Conservation (phyloP, 2,329 filamentous ascomycete genomes). For the Monilinia fructigena region DNA sequence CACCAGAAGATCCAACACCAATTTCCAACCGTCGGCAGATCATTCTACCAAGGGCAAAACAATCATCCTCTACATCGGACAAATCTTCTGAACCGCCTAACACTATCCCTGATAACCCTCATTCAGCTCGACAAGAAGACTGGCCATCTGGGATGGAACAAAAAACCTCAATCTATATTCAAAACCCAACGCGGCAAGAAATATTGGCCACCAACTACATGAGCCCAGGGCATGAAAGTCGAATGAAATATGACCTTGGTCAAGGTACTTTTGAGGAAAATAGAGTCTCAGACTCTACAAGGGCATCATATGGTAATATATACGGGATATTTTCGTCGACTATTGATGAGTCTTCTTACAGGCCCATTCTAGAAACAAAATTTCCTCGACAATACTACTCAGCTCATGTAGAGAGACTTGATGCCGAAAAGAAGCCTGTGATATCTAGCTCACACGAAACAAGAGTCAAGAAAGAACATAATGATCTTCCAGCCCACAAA, state of each 20-base stretch:
- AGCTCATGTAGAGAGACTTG: not conserved
- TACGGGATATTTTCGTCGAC: not conserved
- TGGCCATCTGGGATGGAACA: not conserved
- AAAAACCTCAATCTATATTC: not conserved
- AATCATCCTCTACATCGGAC: not conserved
- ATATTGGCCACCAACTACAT: not conserved
- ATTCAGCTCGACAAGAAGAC: not conserved
- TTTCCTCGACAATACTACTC: not conserved
- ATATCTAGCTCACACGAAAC: not conserved
- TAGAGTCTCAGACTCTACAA: not conserved
- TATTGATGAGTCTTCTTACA: no score
- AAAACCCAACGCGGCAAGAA: not conserved
- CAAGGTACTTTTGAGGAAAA: not conserved
- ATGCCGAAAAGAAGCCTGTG: not conserved
- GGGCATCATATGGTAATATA: no score
- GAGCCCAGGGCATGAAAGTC: not conserved
- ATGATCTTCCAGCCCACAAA: not conserved
- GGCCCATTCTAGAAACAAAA: no score
- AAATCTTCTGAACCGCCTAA: not conserved
- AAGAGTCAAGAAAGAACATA: not conserved
- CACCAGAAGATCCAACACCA: not conserved
- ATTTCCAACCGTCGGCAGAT: not conserved
- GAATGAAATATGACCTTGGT: not conserved
- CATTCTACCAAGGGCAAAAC: not conserved
- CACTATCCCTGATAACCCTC: not conserved